Percentiles rank a stretch among this genome's conserved stretches.
These are phyloP conservation scores for Saccharomyces hybrid DNA, from an alignment of 1,139 yeast species.

Conservation along the genomic window DNA sequence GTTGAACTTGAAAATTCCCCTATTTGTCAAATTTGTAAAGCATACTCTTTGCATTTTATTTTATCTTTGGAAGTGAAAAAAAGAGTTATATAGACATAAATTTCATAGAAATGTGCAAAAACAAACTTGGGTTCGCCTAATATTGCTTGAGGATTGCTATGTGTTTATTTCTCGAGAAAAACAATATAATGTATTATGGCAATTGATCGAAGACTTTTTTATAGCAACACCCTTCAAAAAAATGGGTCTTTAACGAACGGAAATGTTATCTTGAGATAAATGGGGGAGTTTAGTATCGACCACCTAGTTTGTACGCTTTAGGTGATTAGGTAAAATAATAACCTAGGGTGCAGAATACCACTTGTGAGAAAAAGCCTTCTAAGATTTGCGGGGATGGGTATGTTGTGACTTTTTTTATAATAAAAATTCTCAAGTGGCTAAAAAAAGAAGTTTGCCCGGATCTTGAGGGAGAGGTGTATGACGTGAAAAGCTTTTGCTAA, in stretches of 20 bases:
- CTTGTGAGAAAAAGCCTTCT: not conserved
- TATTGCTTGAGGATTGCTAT: not conserved
- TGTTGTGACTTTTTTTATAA: not conserved
- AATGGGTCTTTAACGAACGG: not conserved
- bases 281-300: not conserved
- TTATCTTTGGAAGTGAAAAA: not conserved
- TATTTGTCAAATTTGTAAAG: not conserved
- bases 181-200: not conserved
- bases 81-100: not conserved
- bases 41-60: not conserved
- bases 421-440: slow-evolving; percentile 1
- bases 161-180: not conserved
- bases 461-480: not conserved
- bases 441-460: not conserved
- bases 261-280: not conserved
- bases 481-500: not conserved
- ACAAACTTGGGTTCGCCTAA: not conserved
- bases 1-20: not conserved
- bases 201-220: not conserved
- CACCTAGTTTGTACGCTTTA: not conserved
- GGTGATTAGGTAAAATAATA: not conserved
- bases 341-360: not conserved
- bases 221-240: not conserved
- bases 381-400: not conserved
- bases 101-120: not conserved